Evolutionary conservation across 2,329 filamentous ascomycete species (phyloP).

Genomic region (Trichoderma afroharzianum): DNA sequence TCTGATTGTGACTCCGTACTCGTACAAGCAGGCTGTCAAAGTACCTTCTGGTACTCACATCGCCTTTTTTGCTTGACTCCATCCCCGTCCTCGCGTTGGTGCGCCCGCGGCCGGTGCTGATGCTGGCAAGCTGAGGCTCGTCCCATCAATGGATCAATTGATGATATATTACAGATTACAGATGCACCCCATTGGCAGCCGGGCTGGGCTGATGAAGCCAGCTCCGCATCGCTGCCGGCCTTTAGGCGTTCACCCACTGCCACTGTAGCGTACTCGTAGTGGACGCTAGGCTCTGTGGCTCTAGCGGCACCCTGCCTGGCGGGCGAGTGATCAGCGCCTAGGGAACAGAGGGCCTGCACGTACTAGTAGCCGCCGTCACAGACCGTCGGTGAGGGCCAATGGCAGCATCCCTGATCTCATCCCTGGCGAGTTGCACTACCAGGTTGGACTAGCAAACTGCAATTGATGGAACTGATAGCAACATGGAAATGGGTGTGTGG

Average conservation of each 20-base stretch:
- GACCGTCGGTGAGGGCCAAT: constrained; percentile 23
- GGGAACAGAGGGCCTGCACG: constrained; percentile 19
- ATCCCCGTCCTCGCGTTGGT: neutral
- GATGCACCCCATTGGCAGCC: constrained; percentile 1
- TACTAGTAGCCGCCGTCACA: constrained; percentile 24
- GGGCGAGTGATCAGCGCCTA: constrained; percentile 20
- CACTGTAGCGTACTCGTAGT: too few relatives aligned
- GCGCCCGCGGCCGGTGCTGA: neutral
- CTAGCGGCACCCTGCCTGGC: constrained; percentile 13
- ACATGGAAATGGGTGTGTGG: neutral
- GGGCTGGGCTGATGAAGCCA: neutral
- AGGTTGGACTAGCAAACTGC: neutral
- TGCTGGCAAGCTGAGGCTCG: neutral
- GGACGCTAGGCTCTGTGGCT: neutral
- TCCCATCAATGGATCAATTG: neutral
- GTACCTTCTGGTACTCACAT: neutral
- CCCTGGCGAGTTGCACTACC: constrained; percentile 7
- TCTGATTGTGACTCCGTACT: neutral
- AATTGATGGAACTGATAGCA: neutral
- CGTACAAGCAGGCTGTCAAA: neutral
- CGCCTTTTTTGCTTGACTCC: neutral
- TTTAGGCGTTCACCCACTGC: constrained; percentile 5
- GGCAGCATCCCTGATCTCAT: neutral
- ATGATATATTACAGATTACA: neutral
- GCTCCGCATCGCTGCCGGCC: neutral